Conservation (phyloP, 2,329 filamentous ascomycete genomes). For the Grosmannia serpens region DNA sequence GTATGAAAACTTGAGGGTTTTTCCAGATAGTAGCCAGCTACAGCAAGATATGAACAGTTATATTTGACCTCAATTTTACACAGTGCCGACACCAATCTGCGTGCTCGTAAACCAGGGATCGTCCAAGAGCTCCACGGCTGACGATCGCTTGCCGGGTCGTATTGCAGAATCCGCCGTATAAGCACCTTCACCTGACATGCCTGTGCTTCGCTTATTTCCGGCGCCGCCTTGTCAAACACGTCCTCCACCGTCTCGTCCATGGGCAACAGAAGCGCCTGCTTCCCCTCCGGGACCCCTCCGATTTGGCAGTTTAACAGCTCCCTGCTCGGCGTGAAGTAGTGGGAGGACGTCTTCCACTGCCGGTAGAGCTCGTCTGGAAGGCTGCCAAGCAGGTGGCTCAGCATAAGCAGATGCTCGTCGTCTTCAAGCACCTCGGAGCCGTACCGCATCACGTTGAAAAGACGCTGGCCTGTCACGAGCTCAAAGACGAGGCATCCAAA, state of each 20-base stretch:
- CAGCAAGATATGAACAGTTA: too few relatives aligned
- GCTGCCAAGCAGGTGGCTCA: background rate
- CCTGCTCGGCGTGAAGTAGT: background rate
- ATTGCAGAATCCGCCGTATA: background rate
- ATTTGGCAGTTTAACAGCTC: background rate
- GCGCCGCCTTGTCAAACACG: background rate
- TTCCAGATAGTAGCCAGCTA: too few relatives aligned
- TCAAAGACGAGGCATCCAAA: background rate
- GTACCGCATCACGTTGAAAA: background rate
- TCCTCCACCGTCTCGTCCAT: background rate
- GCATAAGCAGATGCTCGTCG: background rate
- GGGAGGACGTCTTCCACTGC: background rate
- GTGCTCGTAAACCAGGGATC: background rate
- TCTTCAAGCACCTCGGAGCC: background rate
- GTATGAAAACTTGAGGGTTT: too few relatives aligned
- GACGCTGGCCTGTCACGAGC: background rate
- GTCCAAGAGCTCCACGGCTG: background rate
- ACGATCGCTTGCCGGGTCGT: background rate
- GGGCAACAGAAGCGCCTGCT: background rate
- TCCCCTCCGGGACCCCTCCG: background rate
- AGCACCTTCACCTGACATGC: background rate
- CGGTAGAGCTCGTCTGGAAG: background rate
- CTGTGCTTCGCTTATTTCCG: background rate
- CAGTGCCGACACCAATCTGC: too few relatives aligned
- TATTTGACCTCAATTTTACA: too few relatives aligned